Base-by-base conservation (phyloP, 2,329 filamentous ascomycete genomes). In the Aspergillus calidoustus region DNA sequence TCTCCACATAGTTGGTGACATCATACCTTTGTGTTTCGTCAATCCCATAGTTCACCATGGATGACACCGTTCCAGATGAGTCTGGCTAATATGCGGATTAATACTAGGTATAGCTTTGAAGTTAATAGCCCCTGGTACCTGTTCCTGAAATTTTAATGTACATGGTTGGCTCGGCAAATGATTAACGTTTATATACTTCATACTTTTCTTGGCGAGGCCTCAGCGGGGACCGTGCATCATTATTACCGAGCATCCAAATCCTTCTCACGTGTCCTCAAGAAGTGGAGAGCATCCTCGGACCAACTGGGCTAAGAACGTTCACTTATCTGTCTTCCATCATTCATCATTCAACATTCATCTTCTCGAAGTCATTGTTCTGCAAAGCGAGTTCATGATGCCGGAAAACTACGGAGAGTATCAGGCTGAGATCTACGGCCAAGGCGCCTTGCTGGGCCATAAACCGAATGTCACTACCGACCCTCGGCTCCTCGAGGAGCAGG, bases 391-490 rank as follows among this genome's bases (percentile, higher is more conserved):
- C 46, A 50, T 8, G 15, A 76, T 77, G 74, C 64, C 71, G 7
- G 65, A 72, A 47, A 77, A 74, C 17, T 84, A 82, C 67, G 79
- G 78, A 41, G 72, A 74, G n/a, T 82, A 82, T 59, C 77, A 83
- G 62, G 73, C 69, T 25, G 76, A 81, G 43, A 80, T 88, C 58
- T 86, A 87, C 65, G 75, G 75, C 61, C 79, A 81, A 64, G 84
- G 85, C 58, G 79, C 86, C 68, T 69, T 86, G 15, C 72, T 78
- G 48, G 79, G 81, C 56, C 71, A 78, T 49, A 72, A 79, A 17
- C 85, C 86, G 13, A 74, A 77, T 31, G 81, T 87, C 49, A 88
- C 86, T 0, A 89, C 86, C 2, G 83, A 89, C 57, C 83, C 86
- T 7, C 85, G 83, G 64, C 79, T 80, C 57, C 79, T 89, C 3